Evolutionary conservation across 2,329 filamentous ascomycete species (phyloP).

Genomic region (Colletotrichum caudatum): DNA sequence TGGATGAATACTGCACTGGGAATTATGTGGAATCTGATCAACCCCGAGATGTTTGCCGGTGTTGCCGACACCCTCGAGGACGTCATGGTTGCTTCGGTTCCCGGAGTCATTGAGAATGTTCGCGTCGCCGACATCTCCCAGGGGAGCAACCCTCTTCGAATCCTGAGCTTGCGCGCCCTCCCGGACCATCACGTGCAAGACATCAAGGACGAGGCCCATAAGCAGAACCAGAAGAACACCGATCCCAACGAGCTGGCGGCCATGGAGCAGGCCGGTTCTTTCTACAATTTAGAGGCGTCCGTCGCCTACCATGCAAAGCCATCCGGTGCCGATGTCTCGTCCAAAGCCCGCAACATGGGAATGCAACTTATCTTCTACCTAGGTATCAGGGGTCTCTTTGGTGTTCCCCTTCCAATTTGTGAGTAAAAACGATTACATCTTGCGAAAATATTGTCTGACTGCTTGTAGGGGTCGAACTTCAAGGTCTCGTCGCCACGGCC

Average conservation of each 20-base stretch:
- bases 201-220: conserved; percentile 72
- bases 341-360: conserved; percentile 81
- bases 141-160: conserved; percentile 88
- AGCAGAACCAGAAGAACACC: conserved; percentile 71
- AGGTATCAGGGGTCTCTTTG: conserved; percentile 88
- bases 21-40: conserved; percentile 90
- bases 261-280: conserved; percentile 90
- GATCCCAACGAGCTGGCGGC: conserved; percentile 89
- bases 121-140: conserved; percentile 95
- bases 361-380: conserved; percentile 89
- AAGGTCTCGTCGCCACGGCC: conserved; percentile 77
- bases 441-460: conserved; percentile 66
- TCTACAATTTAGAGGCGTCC: conserved; percentile 84
- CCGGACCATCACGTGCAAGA: conserved; percentile 85
- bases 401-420: conserved; percentile 87
- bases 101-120: conserved; percentile 91
- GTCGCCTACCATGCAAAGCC: conserved; percentile 86
- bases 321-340: conserved; percentile 74
- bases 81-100: conserved; percentile 96
- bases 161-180: conserved; percentile 87
- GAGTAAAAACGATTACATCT: conserved; percentile 34
- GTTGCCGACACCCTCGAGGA: conserved; percentile 88
- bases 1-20: conserved; percentile 94
- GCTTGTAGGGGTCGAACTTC: conserved; percentile 73
- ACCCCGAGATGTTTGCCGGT: conserved; percentile 93